These are phyloP conservation scores for Echium plantagineum DNA, from an alignment of 257 asterid species.

Conservation along the genomic window DNA sequence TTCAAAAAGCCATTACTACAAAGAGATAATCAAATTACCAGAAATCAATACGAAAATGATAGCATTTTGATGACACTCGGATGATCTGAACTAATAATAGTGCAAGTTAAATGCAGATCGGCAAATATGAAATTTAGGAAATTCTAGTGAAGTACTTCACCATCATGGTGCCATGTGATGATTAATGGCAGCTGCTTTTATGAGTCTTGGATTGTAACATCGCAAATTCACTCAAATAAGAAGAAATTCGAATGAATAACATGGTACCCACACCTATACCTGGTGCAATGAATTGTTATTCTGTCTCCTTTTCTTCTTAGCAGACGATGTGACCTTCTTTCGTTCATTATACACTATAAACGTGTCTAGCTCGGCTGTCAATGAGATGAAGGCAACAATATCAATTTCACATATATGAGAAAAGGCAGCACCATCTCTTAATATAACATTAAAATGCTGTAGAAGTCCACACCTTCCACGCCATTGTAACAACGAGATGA, in stretches of 20 bases:
- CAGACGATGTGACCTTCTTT: slow-evolving; percentile 93
- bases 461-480: slow-evolving; percentile 42
- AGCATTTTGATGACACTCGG: too few relatives aligned
- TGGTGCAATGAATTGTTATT: slow-evolving; percentile 68
- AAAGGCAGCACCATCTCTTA: neutral
- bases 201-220: neutral
- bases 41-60: neutral
- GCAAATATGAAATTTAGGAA: neutral
- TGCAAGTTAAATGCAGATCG: neutral
- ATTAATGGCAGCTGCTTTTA: neutral
- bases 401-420: slow-evolving; percentile 4
- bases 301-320: slow-evolving; percentile 75
- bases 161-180: neutral
- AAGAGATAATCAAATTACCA: neutral
- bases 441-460: neutral
- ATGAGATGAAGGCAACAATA: slow-evolving; percentile 11
- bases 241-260: slow-evolving; percentile 1
- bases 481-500: slow-evolving; percentile 61
- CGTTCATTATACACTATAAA: slow-evolving; percentile 77
- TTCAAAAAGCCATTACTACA: neutral
- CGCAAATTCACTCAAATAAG: neutral
- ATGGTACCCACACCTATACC: slow-evolving; percentile 27
- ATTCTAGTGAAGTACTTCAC: neutral
- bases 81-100: too few relatives aligned
- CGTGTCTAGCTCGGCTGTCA: slow-evolving; percentile 78